A percentile compares a stretch with the other conserved stretches of the same genome.
Conservation (phyloP, 169 alveolate species). For the Plasmodium inui region DNA sequence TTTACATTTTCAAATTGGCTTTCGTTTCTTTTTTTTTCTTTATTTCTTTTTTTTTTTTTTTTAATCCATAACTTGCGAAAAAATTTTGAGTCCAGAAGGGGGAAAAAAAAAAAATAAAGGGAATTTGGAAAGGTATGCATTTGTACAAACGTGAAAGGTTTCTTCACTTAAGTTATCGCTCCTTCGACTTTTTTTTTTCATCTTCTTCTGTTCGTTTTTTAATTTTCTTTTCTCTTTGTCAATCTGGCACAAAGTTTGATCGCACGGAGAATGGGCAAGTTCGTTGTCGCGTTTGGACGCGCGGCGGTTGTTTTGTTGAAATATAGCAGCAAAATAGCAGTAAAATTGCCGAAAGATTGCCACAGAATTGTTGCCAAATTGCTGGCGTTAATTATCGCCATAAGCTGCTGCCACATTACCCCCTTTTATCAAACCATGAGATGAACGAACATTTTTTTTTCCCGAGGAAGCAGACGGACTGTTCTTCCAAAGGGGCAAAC, state of each 20-base stretch:
- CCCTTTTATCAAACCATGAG: not conserved
- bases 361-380: not conserved
- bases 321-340: not conserved
- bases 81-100: not conserved
- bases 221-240: not conserved
- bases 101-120: not conserved
- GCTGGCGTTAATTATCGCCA: too few species aligned
- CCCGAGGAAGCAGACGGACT: not conserved
- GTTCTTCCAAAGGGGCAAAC: slow-evolving; percentile 1
- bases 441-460: not conserved
- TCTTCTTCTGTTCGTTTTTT: not conserved
- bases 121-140: not conserved
- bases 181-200: not conserved
- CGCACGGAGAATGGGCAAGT: not conserved
- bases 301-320: not conserved
- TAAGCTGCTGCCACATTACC: not conserved
- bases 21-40: not conserved
- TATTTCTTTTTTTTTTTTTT: not conserved
- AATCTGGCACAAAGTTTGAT: not conserved
- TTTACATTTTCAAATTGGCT: not conserved
- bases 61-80: not conserved
- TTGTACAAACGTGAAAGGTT: not conserved
- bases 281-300: not conserved
- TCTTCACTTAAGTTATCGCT: slow-evolving; percentile 2
- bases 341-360: not conserved